A percentile compares a stretch with the other conserved stretches of the same genome.
phyloP scores from a whole-genome alignment of 345 rosid genomes.

The Syzygium aromaticum region DNA sequence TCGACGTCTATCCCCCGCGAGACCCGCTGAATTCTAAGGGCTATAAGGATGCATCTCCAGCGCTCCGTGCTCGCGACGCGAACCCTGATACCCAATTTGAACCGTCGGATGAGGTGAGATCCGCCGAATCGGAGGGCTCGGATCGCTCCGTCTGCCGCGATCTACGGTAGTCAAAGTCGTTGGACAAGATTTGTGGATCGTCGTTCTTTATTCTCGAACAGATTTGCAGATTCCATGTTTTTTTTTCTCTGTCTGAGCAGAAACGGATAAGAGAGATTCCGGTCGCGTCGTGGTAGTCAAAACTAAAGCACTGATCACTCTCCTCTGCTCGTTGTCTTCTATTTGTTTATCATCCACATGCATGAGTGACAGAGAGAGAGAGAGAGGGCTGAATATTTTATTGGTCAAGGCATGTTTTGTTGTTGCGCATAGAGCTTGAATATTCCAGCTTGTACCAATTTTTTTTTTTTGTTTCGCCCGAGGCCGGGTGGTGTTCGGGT shows the following conservation, averaged over 20 bases:
- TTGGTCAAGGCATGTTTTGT: not conserved
- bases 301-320: not conserved
- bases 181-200: not conserved
- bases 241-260: not conserved
- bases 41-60: not conserved
- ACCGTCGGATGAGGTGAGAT: not conserved
- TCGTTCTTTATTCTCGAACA: not conserved
- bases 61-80: too few species aligned
- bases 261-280: not conserved
- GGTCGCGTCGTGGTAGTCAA: not conserved
- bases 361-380: too few species aligned
- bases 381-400: not conserved
- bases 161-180: not conserved
- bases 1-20: not conserved
- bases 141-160: not conserved
- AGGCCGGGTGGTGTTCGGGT: not conserved
- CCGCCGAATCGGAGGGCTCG: not conserved
- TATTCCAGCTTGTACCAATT: not conserved
- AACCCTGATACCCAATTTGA: not conserved
- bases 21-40: not conserved
- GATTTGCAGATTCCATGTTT: not conserved
- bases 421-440: not conserved
- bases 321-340: not conserved
- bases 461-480: not conserved
- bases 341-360: too few species aligned